Evolutionary conservation across 805 yeast genomes (phyloP), one percentile per base, ranked within the genome.

Genomic region (Wickerhamiella nectarea): DNA sequence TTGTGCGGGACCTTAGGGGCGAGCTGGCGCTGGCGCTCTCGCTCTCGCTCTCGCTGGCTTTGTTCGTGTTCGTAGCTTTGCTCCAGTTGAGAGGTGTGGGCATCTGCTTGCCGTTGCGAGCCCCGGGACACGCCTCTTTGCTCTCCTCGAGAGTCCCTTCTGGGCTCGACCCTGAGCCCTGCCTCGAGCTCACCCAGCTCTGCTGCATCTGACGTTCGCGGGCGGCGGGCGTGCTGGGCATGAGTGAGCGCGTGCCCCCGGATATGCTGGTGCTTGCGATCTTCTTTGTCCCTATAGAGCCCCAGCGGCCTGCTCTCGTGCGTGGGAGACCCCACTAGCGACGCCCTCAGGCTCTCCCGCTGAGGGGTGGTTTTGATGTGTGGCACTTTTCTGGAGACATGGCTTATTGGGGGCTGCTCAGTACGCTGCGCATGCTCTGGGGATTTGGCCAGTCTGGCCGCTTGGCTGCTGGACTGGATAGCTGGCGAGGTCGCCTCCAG

Each of bases 181-280:
- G n/a, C n/a, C n/a, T n/a, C n/a, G n/a, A n/a, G n/a, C n/a, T n/a
- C n/a, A n/a, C n/a, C n/a, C n/a, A n/a, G n/a, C n/a, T n/a, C n/a
- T n/a, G n/a, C n/a, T n/a, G n/a, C n/a, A n/a, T n/a, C n/a, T n/a
- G n/a, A n/a, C n/a, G n/a, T n/a, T n/a, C n/a, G n/a, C n/a, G n/a
- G n/a, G n/a, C n/a, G 29, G 19, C 41, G 20, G n/a, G 41, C 29
- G 12, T 38, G 41, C 20, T 38, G 41, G n/a, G 41, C 35, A 15
- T 38, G 34, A 8, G 34, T 14, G 19, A 29, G 22, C 3, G 42
- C 42, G 14, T 39, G 42, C 18, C 42, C 42, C 36, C 18, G 33
- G 21, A 34, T 26, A 31, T 39, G 42, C 11, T 31, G 33, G 19
- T 36, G 39, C 8, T 36, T 28, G 19, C 39, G 39, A 12, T 28